Base-by-base conservation (phyloP, 1,139 yeast species). In the Candida dubliniensis region DNA sequence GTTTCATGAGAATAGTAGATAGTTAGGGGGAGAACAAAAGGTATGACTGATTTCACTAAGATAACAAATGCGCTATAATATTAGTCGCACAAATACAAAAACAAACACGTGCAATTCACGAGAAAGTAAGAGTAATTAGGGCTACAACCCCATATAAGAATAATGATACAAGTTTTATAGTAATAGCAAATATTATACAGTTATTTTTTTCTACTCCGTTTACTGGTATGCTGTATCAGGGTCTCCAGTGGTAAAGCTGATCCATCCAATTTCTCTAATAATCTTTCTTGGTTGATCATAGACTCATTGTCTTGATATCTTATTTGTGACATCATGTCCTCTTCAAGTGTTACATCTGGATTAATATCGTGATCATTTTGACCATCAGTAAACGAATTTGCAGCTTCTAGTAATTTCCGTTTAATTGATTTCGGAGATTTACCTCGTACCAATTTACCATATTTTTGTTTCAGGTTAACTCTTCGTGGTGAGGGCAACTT, bases 401-500 rank as follows among this genome's bases (percentile, higher is more conserved):
- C 41, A 29, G 40, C 42, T 34, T 42, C 36, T 8, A 40, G n/a
- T 26, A 50, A 29, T 36, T 44, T 48, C 9, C 11, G 41, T 13
- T 42, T 40, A 11, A 48, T 35, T 10, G 53, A 49, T 36, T 42
- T 48, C 14, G 48, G 47, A 24, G 52, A 40, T 24, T 36, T 38
- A 31, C 46, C 25, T 8, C 52, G 52, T 4, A 49, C 58, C 30
- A 73, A 47, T 32, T 71, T 59, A 10, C 77, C 78, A 45, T 64
- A 72, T 46, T 61, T 66, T 43, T 60, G 64, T 46, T 58, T 64
- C 36, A 57, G 61, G 32, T 60, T 59, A 2, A 62, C 53, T 45
- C 68, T 68, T 23, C 73, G 57, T 2, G 77, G 78, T 3, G 77
- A 72, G 4, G 76, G 76, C 13, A 72, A 57, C 33, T 59, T 59